Base-by-base conservation (phyloP, 495 filamentous ascomycete species). In the Letharia lupina region DNA sequence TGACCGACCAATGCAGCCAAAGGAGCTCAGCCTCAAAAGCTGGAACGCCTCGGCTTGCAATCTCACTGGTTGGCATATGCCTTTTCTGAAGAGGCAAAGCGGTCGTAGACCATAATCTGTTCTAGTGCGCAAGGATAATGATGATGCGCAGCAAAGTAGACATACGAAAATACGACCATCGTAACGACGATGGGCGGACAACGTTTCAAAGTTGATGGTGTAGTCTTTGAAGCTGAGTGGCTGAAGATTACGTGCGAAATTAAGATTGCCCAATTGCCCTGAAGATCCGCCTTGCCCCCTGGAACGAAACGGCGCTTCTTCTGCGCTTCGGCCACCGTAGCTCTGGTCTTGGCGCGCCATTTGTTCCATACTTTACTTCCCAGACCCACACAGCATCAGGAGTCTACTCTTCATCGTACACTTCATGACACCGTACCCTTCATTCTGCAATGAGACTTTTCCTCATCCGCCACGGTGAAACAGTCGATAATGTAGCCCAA, bases 381-480 rank as follows among this genome's bases (percentile, higher is more conserved):
- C 7, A 50, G 3, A 20, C 44, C 18, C 44, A 47, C 18, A 6
- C 44, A 47, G 10, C 10, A 42, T 10, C 40, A 42, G 31, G 18
- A 35, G 2, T 18, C 33, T 1, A 60, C 20, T 60, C 52, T 28
- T 45, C 63, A 9, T 16, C 11, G 11, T 18, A 52, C 48, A 56
- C 62, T 50, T 37, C 41, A 54, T 57, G 23, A 11, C 23, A 28
- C 23, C 23, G 23, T 35, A 65, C 12, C 8, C 42, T 28, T 23
- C 2, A 11, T 20, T 2, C 33, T 62, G 18, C 11, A 52, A 88
- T 94, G 89, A 84, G 80, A 73, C 75, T 96, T 57, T 83, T 90
- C 72, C 83, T 96, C 60, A 86, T 94, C 66, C 84, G 91, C 61
- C 91, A 96, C 77, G 92, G 87, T 66, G 92, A 96, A 75, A 93